Evolutionary conservation across 192 early-diverging fungal species (phyloP), one percentile per base, ranked within the genome.

Genomic region (Dimargaris cristalligena): DNA sequence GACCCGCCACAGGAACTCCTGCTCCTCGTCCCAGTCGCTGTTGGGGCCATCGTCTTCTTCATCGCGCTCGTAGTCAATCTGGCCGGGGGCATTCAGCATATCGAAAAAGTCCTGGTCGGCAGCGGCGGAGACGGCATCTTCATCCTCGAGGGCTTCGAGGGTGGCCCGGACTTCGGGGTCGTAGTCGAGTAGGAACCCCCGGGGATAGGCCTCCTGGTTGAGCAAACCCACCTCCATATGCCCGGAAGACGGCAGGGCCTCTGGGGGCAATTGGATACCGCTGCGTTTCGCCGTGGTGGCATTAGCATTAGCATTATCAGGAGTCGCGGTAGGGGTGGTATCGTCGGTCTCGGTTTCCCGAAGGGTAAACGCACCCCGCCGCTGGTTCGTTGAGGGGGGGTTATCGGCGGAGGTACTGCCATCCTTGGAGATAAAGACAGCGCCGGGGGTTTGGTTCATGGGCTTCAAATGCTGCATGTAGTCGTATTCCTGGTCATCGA

Each of bases 141-240:
- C 89, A 62, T 94, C 89, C n/a, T 94, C 89, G 60, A 99, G 74
- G 3, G 93, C 92, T 62, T 94, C 89, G 52, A 99, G 65, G 0
- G 81, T 83, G 74, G 95, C 89, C 61, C 94, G 84, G 60, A 97
- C 68, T 44, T 80, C 74, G 33, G 78, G 79, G 61, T 89, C 87
- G 74, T 92, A 82, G 50, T 86, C 83, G 13, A 90, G 82, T 60
- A 85, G 79, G 28, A 81, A 64, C 4, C 80, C 79, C 18, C 58
- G 9, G 81, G 80, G 22, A 76, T 41, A 66, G 0, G 82, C 84
- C 32, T 68, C 72, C 61, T 82, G 81, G 52, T 84, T 83, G 32
- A 92, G 70, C 64, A 88, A 69, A 44, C 80, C 81, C n/a, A 85
- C 71, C 1, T 69, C 63, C 45, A 84, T 75, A 66, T 93, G 85